Conservation (phyloP, 805 yeast species). For the Wickerhamiella azymoides region DNA sequence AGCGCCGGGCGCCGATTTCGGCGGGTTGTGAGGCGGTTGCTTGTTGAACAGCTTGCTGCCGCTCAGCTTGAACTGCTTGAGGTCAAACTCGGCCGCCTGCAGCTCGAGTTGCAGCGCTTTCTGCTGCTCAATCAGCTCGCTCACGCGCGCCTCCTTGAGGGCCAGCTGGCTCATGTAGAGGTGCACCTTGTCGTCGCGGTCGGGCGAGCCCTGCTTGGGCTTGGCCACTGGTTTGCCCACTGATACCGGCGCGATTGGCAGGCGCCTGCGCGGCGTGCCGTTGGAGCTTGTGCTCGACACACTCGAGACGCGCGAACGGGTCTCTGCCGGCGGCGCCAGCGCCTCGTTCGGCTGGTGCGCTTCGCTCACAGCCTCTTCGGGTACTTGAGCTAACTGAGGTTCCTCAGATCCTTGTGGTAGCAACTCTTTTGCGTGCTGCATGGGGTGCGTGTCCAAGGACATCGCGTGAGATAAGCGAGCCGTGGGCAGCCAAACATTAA, state of each 20-base stretch:
- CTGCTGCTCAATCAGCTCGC: constrained; percentile 24
- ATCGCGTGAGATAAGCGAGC: background rate
- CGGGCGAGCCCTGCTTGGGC: background rate
- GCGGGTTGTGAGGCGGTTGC: too few species aligned
- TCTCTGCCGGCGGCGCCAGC: background rate
- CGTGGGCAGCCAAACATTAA: too few species aligned
- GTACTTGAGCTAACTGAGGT: background rate
- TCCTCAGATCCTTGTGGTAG: background rate
- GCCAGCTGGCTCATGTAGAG: constrained; percentile 26
- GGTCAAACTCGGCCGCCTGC: constrained; percentile 26
- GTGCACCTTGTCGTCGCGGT: background rate
- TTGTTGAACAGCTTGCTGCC: constrained; percentile 13
- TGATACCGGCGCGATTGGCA: background rate
- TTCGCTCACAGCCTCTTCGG: background rate
- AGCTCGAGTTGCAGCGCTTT: constrained; percentile 22
- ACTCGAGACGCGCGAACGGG: background rate
- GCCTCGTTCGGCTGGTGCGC: background rate
- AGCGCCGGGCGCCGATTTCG: too few species aligned
- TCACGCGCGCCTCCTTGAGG: constrained; percentile 27
- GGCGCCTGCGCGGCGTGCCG: background rate
- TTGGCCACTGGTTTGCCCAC: background rate
- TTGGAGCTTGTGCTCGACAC: background rate
- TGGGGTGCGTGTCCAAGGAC: background rate
- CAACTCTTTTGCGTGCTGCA: background rate
- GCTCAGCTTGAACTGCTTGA: constrained; percentile 17